Conservation (phyloP, 2,329 filamentous ascomycete species). For the Exserohilum turcica region DNA sequence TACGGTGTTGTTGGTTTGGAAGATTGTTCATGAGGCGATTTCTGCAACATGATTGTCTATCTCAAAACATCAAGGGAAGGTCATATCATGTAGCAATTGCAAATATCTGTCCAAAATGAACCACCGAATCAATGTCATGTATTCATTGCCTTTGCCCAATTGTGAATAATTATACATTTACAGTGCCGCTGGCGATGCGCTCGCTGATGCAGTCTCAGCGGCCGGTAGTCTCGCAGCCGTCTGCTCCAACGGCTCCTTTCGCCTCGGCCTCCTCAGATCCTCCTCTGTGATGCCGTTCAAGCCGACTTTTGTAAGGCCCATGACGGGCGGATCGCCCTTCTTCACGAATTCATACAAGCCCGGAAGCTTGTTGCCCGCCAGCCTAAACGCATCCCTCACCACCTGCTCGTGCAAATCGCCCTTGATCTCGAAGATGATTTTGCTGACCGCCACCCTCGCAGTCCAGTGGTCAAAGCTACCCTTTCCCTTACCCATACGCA, state of each 20-base stretch:
- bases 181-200: slow-evolving; percentile 15
- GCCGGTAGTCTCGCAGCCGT: slow-evolving; percentile 72
- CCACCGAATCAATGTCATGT: no score
- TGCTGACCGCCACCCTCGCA: slow-evolving; percentile 83
- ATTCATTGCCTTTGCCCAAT: background rate
- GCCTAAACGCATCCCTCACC: slow-evolving; percentile 86
- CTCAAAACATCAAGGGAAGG: no score
- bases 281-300: slow-evolving; percentile 77
- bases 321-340: slow-evolving; percentile 86
- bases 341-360: slow-evolving; percentile 92
- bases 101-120: no score
- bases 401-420: slow-evolving; percentile 94
- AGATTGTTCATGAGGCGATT: no score
- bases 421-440: slow-evolving; percentile 90
- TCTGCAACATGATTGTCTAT: no score
- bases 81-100: no score
- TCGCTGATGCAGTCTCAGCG: slow-evolving; percentile 2
- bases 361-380: slow-evolving; percentile 94
- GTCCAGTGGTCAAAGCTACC: slow-evolving; percentile 98
- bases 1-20: no score
- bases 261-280: slow-evolving; percentile 79
- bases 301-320: slow-evolving; percentile 88
- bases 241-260: slow-evolving; percentile 61
- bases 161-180: slow-evolving; percentile 14
- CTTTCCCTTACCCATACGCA: slow-evolving; percentile 99